Evolutionary conservation across 2,329 filamentous ascomycete genomes (phyloP).

Genomic region (Thyridium curvatum): DNA sequence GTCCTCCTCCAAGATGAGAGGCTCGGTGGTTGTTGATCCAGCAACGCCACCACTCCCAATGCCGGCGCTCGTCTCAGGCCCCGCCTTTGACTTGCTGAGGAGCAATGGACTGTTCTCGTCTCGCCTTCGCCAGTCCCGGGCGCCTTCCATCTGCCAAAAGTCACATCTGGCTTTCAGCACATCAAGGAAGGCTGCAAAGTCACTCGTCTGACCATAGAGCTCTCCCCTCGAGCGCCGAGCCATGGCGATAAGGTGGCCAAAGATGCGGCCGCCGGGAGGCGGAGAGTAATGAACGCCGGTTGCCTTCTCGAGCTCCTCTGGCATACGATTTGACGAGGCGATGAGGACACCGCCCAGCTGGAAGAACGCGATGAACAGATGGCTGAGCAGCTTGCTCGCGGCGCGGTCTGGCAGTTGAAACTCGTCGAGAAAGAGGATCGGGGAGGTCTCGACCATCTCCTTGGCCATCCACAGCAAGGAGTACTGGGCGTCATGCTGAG

Average conservation of each 20-base stretch:
- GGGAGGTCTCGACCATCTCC: conserved; percentile 67
- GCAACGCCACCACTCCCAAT: too few relatives aligned
- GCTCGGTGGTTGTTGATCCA: too few relatives aligned
- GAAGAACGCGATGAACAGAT: conserved; percentile 74
- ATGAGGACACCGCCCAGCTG: conserved; percentile 75
- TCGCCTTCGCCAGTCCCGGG: conserved; percentile 61
- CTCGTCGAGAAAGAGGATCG: conserved; percentile 75
- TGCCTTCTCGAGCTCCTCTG: conserved; percentile 72
- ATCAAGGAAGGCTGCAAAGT: conserved; percentile 71
- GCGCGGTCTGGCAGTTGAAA: conserved; percentile 78
- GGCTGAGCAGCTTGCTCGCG: conserved; percentile 71
- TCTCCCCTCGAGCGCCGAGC: conserved; percentile 34
- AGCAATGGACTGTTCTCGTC: conserved; percentile 23
- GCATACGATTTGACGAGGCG: conserved; percentile 77
- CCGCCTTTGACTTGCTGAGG: too few relatives aligned
- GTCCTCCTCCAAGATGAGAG: too few relatives aligned
- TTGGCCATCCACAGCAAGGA: conserved; percentile 68
- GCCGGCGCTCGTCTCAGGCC: too few relatives aligned
- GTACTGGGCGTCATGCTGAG: conserved; percentile 43
- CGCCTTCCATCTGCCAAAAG: conserved; percentile 77
- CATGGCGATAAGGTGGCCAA: conserved; percentile 40
- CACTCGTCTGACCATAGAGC: conserved; percentile 55
- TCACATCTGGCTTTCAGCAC: conserved; percentile 73
- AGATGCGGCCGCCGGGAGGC: conserved; percentile 45
- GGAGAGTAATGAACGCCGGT: conserved; percentile 62